phyloP scores from a whole-genome alignment of 2,329 filamentous ascomycete genomes.

The Gremmenia infestans region DNA sequence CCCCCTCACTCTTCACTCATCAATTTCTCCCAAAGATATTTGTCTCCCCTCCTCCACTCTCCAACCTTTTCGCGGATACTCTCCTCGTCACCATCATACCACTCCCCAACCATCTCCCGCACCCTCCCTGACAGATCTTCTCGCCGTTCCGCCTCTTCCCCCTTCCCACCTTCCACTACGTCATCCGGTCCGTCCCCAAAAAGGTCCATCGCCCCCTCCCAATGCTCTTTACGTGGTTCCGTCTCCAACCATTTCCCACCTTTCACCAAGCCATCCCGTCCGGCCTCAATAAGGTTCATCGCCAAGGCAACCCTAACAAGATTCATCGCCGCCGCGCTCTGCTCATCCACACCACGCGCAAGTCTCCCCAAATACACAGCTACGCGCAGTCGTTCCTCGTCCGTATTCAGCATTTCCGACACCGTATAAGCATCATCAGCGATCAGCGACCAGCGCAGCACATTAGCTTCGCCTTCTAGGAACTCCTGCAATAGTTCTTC shows the following conservation, averaged over 20 bases:
- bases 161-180: neutral
- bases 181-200: neutral
- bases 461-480: conserved; percentile 1
- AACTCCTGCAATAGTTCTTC: neutral
- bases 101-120: conserved; percentile 4
- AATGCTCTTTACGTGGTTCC: neutral
- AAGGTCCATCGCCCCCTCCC: conserved; percentile 2
- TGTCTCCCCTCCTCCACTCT: conserved; percentile 7
- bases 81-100: conserved; percentile 8
- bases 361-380: conserved; percentile 8
- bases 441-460: conserved; percentile 9
- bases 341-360: neutral
- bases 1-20: neutral
- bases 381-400: conserved; percentile 4
- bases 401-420: conserved; percentile 4
- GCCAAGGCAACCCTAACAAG: conserved; percentile 6
- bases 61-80: conserved; percentile 10
- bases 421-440: conserved; percentile 3
- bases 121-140: neutral
- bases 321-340: conserved; percentile 1
- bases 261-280: neutral
- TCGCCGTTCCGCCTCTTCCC: neutral
- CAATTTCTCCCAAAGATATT: conserved; percentile 3
- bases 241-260: neutral
- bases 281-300: conserved; percentile 8